Base-by-base conservation (phyloP, 2,329 filamentous ascomycete species). In the Drechslera avenae region DNA sequence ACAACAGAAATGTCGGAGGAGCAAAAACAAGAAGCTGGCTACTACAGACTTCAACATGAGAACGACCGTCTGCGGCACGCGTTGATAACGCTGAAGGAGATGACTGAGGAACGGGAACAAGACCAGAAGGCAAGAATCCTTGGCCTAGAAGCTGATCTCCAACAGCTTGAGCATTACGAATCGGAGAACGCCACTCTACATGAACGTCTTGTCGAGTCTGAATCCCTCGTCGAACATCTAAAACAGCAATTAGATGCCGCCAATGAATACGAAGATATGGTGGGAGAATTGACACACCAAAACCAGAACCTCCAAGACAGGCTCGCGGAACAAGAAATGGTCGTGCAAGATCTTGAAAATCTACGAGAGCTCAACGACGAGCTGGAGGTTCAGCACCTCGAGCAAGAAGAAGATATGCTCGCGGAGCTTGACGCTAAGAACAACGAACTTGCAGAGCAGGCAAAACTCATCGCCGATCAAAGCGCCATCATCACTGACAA, bases 301-400 rank as follows among this genome's bases (percentile, higher is more conserved):
- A 97, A 95, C 67, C 87, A 94, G 78, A 83, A 82, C 57, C 86
- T 96, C 69, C 86, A 87, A 30, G 90, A 96, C 71, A 84, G 91
- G 68, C 86, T 97, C 35, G 88, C 91, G 55, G 88, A 96, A 68
- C 82, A 97, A 43, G 88, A 88, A 65, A 85, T 85, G 14, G 86
- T 88, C 6, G 88, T 97, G 54, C 88, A 92, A 56, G 93, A 97
- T 59, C 81, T 97, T 9, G 91, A 97, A 72, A 90, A 84, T 53
- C 77, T 97, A 45, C 92, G 91, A 69, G 93, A 99, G 69, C 86
- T 97, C 62, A 95, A 91, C 63, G 92, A 97, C 66, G 94, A 99
- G 74, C 84, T 99, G 3, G 92, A 97, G 71, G 84, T 90, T 63
- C 96, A 96, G 68, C 92, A 97, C 67, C 84, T 94, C 3, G 91